phyloP scores from a whole-genome alignment of 164 flowering plant species.

The Akebia trifoliata region DNA sequence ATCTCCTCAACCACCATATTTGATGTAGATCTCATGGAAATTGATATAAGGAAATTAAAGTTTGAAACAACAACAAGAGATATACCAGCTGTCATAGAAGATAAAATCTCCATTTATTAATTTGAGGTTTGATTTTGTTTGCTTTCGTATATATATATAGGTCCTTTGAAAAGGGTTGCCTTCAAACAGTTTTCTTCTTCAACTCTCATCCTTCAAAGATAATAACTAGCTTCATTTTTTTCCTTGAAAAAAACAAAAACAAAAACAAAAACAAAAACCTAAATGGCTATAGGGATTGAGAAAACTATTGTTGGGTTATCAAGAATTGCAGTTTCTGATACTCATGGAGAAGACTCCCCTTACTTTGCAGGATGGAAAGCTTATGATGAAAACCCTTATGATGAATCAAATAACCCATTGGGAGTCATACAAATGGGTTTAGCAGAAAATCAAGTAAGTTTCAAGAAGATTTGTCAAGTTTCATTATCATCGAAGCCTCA shows the following conservation, averaged over 20 bases:
- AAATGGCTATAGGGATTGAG: conserved; percentile 68
- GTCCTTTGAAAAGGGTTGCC: conserved; percentile 14
- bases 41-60: conserved; percentile 27
- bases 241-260: too few species aligned
- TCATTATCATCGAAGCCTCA: too few species aligned
- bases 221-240: too few species aligned
- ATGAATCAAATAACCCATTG: conserved; percentile 49
- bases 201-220: conserved; percentile 6
- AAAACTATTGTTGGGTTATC: conserved; percentile 47
- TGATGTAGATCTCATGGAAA: conserved; percentile 37
- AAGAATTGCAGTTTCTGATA: conserved; percentile 55
- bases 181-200: conserved; percentile 11
- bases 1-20: conserved; percentile 48
- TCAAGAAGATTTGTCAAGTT: too few species aligned
- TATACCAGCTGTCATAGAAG: conserved; percentile 50
- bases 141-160: conserved; percentile 25
- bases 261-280: too few species aligned
- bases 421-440: conserved; percentile 98
- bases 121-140: conserved; percentile 29
- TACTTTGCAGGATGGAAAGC: conserved; percentile 98
- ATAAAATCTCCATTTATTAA: conserved; percentile 25
- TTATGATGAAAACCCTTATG: conserved; percentile 78
- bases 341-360: conserved; percentile 92
- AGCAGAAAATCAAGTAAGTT: conserved; percentile 90
- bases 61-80: conserved; percentile 33